Percentiles rank a stretch among this genome's conserved stretches.
phyloP scores from a whole-genome alignment of 257 asterid genomes.

The Coffea canephora region DNA sequence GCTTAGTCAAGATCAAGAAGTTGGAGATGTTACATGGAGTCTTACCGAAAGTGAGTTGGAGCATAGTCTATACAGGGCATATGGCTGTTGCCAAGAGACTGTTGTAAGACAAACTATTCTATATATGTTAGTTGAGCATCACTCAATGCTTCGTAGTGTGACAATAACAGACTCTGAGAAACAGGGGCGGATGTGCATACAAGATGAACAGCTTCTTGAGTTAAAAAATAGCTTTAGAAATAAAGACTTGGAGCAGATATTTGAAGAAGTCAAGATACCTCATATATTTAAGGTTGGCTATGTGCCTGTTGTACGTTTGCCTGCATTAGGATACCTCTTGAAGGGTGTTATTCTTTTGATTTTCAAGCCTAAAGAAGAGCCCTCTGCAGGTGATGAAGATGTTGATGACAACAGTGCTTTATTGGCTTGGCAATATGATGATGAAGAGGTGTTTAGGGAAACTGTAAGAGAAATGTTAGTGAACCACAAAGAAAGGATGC shows the following conservation, averaged over 20 bases:
- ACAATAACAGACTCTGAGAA: slow-evolving; percentile 12
- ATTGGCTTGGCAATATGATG: slow-evolving; percentile 17
- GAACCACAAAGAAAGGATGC: neutral
- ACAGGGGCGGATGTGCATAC: slow-evolving; percentile 14
- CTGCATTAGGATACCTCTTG: slow-evolving; percentile 18
- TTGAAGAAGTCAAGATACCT: neutral
- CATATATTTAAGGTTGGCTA: neutral
- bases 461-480: slow-evolving; percentile 5
- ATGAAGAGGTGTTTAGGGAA: slow-evolving; percentile 16
- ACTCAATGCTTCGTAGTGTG: slow-evolving; percentile 13
- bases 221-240: slow-evolving; percentile 17
- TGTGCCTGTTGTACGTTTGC: slow-evolving; percentile 10
- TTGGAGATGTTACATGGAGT: neutral
- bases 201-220: slow-evolving; percentile 10
- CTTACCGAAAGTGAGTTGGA: neutral
- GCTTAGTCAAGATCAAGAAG: neutral
- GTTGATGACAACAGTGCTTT: neutral
- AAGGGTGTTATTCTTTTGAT: slow-evolving; percentile 12
- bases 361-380: neutral
- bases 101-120: slow-evolving; percentile 11
- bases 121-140: slow-evolving; percentile 20
- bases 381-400: neutral
- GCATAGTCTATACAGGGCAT: neutral
- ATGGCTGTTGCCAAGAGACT: neutral
- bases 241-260: neutral